A percentile compares a stretch with the other conserved stretches of the same genome.
These are phyloP conservation scores for Neurospora tetrasperma DNA, from an alignment of 495 filamentous ascomycete genomes.

Conservation along the genomic window DNA sequence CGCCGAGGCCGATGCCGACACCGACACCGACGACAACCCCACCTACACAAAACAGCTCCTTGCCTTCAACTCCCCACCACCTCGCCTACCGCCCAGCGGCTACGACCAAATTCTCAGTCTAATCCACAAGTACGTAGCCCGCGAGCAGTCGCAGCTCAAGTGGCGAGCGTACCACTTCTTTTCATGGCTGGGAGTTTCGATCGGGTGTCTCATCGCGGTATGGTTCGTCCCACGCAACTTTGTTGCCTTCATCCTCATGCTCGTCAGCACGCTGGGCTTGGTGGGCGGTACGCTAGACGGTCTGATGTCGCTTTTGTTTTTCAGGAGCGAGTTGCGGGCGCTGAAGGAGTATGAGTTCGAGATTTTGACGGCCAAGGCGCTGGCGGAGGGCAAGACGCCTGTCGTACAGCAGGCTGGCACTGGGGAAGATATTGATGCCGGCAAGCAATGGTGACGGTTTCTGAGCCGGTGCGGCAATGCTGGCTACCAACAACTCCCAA, in stretches of 20 bases:
- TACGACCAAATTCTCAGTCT: constrained; percentile 68
- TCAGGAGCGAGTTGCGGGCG: constrained; percentile 69
- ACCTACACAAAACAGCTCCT: constrained; percentile 21
- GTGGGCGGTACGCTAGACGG: constrained; percentile 71
- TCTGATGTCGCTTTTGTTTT: constrained; percentile 75
- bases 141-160: constrained; percentile 58
- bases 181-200: constrained; percentile 49
- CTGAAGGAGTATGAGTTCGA: constrained; percentile 96
- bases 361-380: constrained; percentile 55
- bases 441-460: constrained; percentile 6
- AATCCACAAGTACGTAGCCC: constrained; percentile 51
- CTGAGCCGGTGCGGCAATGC: not conserved
- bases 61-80: constrained; percentile 6
- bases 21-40: constrained; percentile 12
- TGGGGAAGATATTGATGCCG: constrained; percentile 12
- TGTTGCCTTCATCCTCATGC: constrained; percentile 68
- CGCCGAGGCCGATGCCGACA: constrained; percentile 17
- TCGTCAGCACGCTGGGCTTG: constrained; percentile 68
- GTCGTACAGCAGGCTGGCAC: constrained; percentile 13
- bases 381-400: constrained; percentile 9
- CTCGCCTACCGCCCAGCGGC: constrained; percentile 25
- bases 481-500: not conserved
- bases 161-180: constrained; percentile 66
- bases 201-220: constrained; percentile 64
- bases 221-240: constrained; percentile 76